Evolutionary conservation across 306 rosid species (phyloP).

Genomic region (Crotalaria pallida): DNA sequence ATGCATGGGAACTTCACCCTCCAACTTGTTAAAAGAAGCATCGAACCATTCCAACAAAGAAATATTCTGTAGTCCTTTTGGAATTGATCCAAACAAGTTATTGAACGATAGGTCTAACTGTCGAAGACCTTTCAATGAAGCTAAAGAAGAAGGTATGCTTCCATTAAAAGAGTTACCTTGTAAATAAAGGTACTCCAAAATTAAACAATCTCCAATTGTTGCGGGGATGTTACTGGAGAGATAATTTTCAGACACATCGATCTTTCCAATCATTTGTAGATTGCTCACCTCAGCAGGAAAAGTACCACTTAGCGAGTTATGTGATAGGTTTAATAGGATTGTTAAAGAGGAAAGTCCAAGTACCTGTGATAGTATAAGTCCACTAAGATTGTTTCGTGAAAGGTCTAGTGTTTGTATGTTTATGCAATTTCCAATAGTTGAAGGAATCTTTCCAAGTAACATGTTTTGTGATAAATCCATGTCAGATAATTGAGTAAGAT

Average conservation of each 20-base stretch:
- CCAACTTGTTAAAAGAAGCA: neutral
- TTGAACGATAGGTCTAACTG: neutral
- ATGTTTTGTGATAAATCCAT: neutral
- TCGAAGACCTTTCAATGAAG: neutral
- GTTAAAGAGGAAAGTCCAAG: neutral
- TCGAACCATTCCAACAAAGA: neutral
- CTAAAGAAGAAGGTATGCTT: neutral
- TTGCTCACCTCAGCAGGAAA: neutral
- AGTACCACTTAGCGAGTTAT: neutral
- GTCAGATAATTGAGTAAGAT: neutral
- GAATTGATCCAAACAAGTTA: neutral
- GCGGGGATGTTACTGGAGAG: neutral
- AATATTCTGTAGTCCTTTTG: neutral
- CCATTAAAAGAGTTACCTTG: conserved; percentile 6
- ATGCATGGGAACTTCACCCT: neutral
- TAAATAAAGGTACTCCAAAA: conserved; percentile 2
- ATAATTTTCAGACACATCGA: neutral
- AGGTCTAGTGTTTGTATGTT: neutral
- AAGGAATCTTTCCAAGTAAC: neutral
- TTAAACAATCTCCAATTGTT: neutral
- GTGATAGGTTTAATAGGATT: neutral
- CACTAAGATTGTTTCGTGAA: neutral
- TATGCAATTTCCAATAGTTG: neutral
- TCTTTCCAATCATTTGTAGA: neutral
- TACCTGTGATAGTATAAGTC: neutral